Base-by-base conservation (phyloP, 495 filamentous ascomycete species). In the Tuber aestivum region DNA sequence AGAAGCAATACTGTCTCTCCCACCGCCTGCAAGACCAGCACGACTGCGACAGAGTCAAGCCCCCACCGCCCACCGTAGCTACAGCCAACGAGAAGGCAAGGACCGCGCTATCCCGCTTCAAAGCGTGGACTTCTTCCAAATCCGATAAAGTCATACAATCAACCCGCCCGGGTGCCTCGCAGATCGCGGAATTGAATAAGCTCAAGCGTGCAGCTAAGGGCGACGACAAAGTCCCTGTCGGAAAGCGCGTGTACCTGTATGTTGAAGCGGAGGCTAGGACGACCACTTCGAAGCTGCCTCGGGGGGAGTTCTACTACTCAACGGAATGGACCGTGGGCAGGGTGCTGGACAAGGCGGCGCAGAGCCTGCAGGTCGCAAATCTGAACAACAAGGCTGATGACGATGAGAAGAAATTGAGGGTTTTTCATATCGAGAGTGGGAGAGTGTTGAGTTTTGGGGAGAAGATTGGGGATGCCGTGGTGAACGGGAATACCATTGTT, bases 371-470 rank as follows among this genome's bases (percentile, higher is more conserved):
- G 82, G 90, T 97, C 50, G 87, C 92, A 84, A 97, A 97, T 83
- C 79, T 96, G 76, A 97, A 97, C 81, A 97, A 97, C 83, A 87
- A 93, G 74, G 91, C 87, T 32, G 89, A 87, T 41, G 87, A 91
- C 23, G 93, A 97, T 85, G 90, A 92, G 84, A 91, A 92, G 42
- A 89, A 89, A 81, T 80, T 99, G 77, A 83, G 95, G 50, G 89
- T 99, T 2, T 99, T 95, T 75, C 95, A 98, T 84, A 92, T 97
- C 0, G 95, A 98, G 82, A 91, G 90, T 0, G 96, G 96, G 1
- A 85, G 93, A 74, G 85, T 98, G 75, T 82, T 99, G 77, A 92
- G 92, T 70, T 99, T 97, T 84, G 89, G 88, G 37, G 94, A 97
- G 84, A 92, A 94, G 84, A 84, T 91, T 35, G 94, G 91, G 12